Base-by-base conservation (phyloP, 2,329 filamentous ascomycete species). In the Fusarium nygamai region DNA sequence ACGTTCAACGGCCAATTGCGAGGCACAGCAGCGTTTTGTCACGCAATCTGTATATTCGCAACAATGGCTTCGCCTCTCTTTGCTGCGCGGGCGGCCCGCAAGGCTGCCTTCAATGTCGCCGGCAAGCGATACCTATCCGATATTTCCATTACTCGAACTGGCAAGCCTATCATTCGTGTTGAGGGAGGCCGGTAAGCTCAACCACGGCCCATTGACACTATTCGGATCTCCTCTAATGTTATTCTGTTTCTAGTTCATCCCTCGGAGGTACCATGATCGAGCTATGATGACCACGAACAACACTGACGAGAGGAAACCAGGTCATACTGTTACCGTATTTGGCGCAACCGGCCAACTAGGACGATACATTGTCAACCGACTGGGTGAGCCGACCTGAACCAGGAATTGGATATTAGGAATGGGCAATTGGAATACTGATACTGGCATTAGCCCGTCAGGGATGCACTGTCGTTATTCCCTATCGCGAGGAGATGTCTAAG, bases 401-500 rank as follows among this genome's bases (percentile, higher is more conserved):
- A 48, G 39, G 27, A 61, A 29, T 27, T 34, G 36, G 22, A 44
- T 59, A 22, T 8, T 17, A 36, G 58, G 58, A n/a, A 61, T n/a
- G 41, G n/a, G 29, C 14, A 41, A 41, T 62, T 34, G 27, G n/a
- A 38, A 56, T 58, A 50, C 77, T 81, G 61, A 81, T 66, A 66
- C 47, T 68, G 60, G 59, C 11, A 62, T 24, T 58, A 97, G 96
- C 96, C 78, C 92, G 94, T 74, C 91, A 95, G 86, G 96, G 96
- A 92, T 97, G 94, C 85, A 98, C 93, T 44, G 96, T 99, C 46
- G 91, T 99, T 69, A 85, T 98, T 69, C 96, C 96, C 57, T 99
- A 91, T 88, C 92, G 96, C 51, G 96, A 99, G 87, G 96, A 98
- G 85, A 98, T 98, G 95, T 88, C 93, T 78, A 98, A 98, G 89